A percentile compares a stretch with the other conserved stretches of the same genome.
Evolutionary conservation across 2,329 filamentous ascomycete species (phyloP).

Genomic region (Cercospora brassicicola): DNA sequence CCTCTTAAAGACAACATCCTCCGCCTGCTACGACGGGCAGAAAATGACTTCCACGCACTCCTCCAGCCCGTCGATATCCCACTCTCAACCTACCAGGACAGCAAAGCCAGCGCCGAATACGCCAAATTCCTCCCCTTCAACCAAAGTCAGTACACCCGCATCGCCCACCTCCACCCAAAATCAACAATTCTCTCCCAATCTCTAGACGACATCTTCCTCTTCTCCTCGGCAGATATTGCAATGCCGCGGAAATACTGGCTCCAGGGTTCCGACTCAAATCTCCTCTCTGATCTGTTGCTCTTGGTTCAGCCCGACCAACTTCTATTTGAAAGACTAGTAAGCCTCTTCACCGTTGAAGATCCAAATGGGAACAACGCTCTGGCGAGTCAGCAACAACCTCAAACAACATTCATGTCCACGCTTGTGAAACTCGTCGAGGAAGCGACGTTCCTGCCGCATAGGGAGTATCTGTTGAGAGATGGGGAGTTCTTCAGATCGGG

Average conservation of each 20-base stretch:
- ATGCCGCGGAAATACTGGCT: conserved; percentile 69
- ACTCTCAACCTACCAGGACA: conserved; percentile 35
- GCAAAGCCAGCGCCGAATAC: conserved; percentile 62
- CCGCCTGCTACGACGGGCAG: conserved; percentile 50
- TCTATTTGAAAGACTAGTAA: conserved; percentile 15
- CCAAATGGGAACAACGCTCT: conserved; percentile 34
- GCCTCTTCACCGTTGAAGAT: conserved; percentile 47
- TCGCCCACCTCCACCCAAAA: conserved; percentile 58
- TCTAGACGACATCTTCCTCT: conserved; percentile 69
- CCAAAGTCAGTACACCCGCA: conserved; percentile 60
- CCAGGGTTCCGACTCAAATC: conserved; percentile 45
- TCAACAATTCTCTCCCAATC: conserved; percentile 50
- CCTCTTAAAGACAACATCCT: conserved; percentile 25
- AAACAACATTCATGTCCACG: conserved; percentile 50
- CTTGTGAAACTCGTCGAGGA: conserved; percentile 1
- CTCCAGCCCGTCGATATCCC: conserved; percentile 46
- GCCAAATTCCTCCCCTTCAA: conserved; percentile 69
- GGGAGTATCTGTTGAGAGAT: conserved; percentile 61
- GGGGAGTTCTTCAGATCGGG: conserved; percentile 58
- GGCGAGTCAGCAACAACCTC: conserved; percentile 62
- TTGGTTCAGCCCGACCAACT: conserved; percentile 59
- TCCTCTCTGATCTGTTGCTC: conserved; percentile 57
- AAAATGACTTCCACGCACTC: conserved; percentile 50
- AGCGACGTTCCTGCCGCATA: conserved; percentile 64
- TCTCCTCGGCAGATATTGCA: conserved; percentile 60